These are phyloP conservation scores for Backusella sp. DNA, from an alignment of 192 early-diverging fungal species.

Conservation along the genomic window DNA sequence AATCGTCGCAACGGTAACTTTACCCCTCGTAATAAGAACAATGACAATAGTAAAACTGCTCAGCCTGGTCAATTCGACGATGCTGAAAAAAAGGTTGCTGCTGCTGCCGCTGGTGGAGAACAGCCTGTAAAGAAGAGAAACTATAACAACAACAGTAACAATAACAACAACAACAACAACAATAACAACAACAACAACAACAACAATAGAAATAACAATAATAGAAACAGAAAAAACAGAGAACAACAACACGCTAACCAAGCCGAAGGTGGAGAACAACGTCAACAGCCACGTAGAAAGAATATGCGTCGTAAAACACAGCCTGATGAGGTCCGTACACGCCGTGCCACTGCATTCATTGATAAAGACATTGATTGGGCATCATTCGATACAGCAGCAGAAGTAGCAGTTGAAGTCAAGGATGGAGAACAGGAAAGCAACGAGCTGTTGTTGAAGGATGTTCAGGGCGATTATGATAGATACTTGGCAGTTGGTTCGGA, in stretches of 20 bases:
- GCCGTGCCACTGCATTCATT: constrained; percentile 26
- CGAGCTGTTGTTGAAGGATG: constrained; percentile 11
- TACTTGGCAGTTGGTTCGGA: constrained; percentile 12
- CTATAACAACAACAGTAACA: not conserved
- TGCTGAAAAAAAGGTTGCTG: constrained; percentile 1
- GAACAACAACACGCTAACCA: not conserved
- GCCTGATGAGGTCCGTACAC: constrained; percentile 12
- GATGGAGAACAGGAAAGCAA: constrained; percentile 6
- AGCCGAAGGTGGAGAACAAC: not conserved
- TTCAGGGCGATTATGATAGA: constrained; percentile 31
- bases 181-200: not conserved
- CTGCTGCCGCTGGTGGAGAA: not conserved
- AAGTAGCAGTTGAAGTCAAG: not conserved
- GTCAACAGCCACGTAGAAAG: not conserved
- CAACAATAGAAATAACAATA: not conserved
- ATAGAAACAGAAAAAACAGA: not conserved
- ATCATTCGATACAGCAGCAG: constrained; percentile 11
- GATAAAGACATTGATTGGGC: constrained; percentile 37
- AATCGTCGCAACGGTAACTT: constrained; percentile 23
- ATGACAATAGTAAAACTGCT: not conserved
- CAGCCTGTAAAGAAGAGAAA: not conserved
- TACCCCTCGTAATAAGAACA: not conserved
- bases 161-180: not conserved
- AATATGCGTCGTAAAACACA: not conserved
- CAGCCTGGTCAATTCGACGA: constrained; percentile 31